Base-by-base conservation (phyloP, 768 basidiomycete species). In the Cantharellus anzutake region DNA sequence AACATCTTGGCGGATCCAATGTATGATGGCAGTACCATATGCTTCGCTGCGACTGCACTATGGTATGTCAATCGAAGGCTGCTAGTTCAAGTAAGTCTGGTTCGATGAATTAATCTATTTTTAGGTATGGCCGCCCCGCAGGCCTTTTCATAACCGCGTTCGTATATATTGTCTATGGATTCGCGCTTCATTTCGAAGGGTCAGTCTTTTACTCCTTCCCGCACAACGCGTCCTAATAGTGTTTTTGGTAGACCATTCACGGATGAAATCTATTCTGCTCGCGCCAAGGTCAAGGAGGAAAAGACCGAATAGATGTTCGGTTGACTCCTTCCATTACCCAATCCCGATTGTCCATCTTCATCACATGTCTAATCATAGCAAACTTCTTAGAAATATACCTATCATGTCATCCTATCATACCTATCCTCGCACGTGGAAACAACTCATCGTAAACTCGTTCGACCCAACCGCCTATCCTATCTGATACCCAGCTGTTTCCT, bases 11-110 rank as follows among this genome's bases (percentile, higher is more conserved):
- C 80, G 20, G 84, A 96, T 70, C 94, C 94, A 0, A 99, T 99
- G 94, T 98, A 99, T 68, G 86, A 91, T 52, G 94, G 94, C 4
- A 90, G 85, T 67, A 92, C 91, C 3, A 73, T 99, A 73, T 87
- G 83, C 68, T 97, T 97, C 72, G 71, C 80, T 42, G 93, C 82
- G 29, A 82, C 80, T 1, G 85, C 94, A 0, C 74, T 99, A 41
- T 94, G 90, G 91, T 91, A 61, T 69, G 20, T 3, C 58, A 57
- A 42, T 14, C 42, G 11, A 40, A 3, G 41, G n/a, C 34, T 20
- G 4, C 41, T 40, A 29, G 57, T 39, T 53, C 44, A 41, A 16
- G 61, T 35, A n/a, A 29, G 61, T 11, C 56, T 48, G 16, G 3
- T 39, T 61, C 34, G 35, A 42, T 62, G 41, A 56, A 16, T 64